Percentiles rank a stretch among this genome's conserved stretches.
Conservation (phyloP, 371 early-diverging fungal genomes). For the Batkoa obscura region DNA sequence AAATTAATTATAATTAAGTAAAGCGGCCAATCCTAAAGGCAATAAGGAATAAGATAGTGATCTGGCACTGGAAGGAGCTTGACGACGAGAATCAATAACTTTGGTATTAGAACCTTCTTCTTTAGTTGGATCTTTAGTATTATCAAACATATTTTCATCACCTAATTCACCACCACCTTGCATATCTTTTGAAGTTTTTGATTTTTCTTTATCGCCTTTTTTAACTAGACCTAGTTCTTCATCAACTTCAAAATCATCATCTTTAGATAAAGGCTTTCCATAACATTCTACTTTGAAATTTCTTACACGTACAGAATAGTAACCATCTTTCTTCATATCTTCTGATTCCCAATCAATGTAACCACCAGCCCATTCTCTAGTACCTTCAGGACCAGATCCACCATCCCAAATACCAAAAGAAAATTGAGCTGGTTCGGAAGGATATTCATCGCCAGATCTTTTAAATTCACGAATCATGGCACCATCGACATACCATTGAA, state of each 20-base stretch:
- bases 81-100: background rate
- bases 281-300: background rate
- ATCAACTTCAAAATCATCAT: background rate
- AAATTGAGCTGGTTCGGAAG: conserved; percentile 27
- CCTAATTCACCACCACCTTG: background rate
- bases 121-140: background rate
- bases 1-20: no score
- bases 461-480: conserved; percentile 20
- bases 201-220: background rate
- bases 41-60: no score
- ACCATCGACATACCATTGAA: conserved; percentile 28
- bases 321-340: background rate
- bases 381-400: conserved; percentile 26
- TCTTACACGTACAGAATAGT: background rate
- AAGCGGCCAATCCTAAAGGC: no score
- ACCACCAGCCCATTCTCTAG: conserved; percentile 42
- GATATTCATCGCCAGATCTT: conserved; percentile 23
- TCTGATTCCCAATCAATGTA: conserved; percentile 23
- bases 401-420: conserved; percentile 51
- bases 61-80: no score
- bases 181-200: background rate
- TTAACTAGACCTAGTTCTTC: background rate
- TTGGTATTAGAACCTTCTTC: background rate
- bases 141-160: background rate
- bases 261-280: background rate